Evolutionary conservation across 73 alveolate genomes (phyloP), one percentile per base, ranked within the genome.

Genomic region (Symbiodinium pilosum): DNA sequence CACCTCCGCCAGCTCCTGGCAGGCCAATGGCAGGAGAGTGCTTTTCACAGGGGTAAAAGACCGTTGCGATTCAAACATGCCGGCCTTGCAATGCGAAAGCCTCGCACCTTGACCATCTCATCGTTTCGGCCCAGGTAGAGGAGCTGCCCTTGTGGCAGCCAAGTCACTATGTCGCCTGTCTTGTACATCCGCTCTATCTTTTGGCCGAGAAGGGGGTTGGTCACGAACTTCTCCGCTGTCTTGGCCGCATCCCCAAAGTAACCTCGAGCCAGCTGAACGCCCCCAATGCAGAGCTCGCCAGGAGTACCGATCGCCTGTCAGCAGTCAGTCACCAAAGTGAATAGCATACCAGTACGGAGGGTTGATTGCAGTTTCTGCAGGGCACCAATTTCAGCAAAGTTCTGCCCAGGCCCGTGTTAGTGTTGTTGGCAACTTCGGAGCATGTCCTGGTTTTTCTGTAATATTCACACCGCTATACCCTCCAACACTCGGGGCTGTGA

Each of bases 111-210:
- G 20, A 84, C 98, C 98, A 92, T 92, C 84, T 92, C 98, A 47
- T 92, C 98, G 43, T 92, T 92, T 43, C 98, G 92, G 64, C 98
- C 98, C 89, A 92, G 68, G 92, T 92, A 92, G 7, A 77, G 83
- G 26, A 92, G 84, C 44, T 92, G 92, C 3, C 98, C 84, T 24
- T 38, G 52, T 43, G 96, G 96, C 47, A 91, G 51, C 96, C 96
- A 91, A 44, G 77, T 91, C 54, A 91, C 96, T 47, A 91, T 4
- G 11, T 91, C 96, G 59, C 59, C 96, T 0, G 96, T 91, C 84
- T 91, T 91, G 96, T 91, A 91, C 96, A 91, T 91, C 34, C 87
- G 87, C 26, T 77, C 32, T 51, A 77, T 77, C 75, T 77, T 43
- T 47, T 75, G 52, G 86, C 98, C 91, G 43, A 42, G 34, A 42